Evolutionary conservation across 148 eudicot species (phyloP).

Genomic region (Camellia japonica): DNA sequence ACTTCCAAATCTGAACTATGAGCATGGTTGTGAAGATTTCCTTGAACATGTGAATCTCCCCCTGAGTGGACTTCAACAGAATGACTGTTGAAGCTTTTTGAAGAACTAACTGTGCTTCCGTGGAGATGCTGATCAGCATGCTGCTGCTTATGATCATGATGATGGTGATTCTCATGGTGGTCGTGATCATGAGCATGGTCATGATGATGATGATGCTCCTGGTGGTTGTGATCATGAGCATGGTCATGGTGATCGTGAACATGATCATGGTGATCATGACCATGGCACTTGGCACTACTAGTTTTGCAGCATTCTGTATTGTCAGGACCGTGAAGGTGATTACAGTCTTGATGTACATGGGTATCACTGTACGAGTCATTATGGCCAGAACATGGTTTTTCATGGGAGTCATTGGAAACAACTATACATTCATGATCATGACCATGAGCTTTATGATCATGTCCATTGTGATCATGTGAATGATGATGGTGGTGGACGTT

Average conservation of each 20-base stretch:
- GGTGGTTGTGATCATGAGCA: conserved; percentile 17
- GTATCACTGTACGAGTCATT: conserved; percentile 6
- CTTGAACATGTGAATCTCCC: conserved; percentile 12
- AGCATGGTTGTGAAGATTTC: conserved; percentile 22
- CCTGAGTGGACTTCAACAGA: background rate
- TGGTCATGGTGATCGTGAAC: conserved; percentile 11
- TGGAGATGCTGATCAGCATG: conserved; percentile 20
- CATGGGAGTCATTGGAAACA: conserved; percentile 26
- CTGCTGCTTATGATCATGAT: conserved; percentile 14
- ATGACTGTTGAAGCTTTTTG: background rate
- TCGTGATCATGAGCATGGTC: conserved; percentile 23
- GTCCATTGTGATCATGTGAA: conserved; percentile 17
- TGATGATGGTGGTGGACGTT: conserved; percentile 20
- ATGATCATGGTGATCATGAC: conserved; percentile 14
- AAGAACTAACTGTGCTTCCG: conserved; percentile 3
- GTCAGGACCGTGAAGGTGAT: conserved; percentile 26
- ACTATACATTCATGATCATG: conserved; percentile 23
- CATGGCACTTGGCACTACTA: conserved; percentile 3
- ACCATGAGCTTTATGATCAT: conserved; percentile 16
- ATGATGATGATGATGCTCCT: background rate
- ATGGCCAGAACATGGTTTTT: conserved; percentile 11
- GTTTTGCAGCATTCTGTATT: background rate
- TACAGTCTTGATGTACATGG: conserved; percentile 24
- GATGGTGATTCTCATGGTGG: conserved; percentile 14
- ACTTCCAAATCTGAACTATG: conserved; percentile 24